A percentile compares a stretch with the other conserved stretches of the same genome.
Conservation (phyloP, 139 green algal species). For the Volvox reticuliferus region DNA sequence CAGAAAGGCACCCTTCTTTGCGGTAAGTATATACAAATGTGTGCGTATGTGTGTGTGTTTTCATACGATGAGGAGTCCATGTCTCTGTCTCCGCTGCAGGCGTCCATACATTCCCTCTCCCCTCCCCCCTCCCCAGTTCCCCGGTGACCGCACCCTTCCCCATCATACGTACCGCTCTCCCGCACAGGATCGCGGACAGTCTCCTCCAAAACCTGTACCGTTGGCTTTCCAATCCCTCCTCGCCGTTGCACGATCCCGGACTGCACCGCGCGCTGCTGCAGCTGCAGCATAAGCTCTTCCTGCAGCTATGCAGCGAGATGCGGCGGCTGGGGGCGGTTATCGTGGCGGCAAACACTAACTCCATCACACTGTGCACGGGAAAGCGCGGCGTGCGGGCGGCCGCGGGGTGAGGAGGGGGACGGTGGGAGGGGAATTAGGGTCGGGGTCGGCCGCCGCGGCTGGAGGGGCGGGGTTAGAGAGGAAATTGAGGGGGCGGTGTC, state of each 20-base stretch:
- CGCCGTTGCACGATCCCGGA: constrained; percentile 74
- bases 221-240: constrained; percentile 84
- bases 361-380: constrained; percentile 88
- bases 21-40: no score
- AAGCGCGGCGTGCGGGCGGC: constrained; percentile 83
- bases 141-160: neutral
- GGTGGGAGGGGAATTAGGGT: neutral
- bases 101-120: neutral
- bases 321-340: constrained; percentile 83
- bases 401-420: constrained; percentile 57
- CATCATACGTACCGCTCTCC: neutral
- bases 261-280: constrained; percentile 78
- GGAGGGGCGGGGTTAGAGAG: no score
- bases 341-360: constrained; percentile 85
- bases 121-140: neutral
- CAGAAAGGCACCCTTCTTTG: no score
- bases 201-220: constrained; percentile 88
- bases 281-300: constrained; percentile 87
- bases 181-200: constrained; percentile 62
- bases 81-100: no score
- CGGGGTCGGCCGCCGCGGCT: no score
- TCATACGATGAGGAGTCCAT: no score
- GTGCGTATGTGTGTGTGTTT: no score
- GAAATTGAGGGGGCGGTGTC: no score
- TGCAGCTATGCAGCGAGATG: constrained; percentile 62